Conservation (phyloP, 2,329 filamentous ascomycete species). For the Colletotrichum liaoningense region DNA sequence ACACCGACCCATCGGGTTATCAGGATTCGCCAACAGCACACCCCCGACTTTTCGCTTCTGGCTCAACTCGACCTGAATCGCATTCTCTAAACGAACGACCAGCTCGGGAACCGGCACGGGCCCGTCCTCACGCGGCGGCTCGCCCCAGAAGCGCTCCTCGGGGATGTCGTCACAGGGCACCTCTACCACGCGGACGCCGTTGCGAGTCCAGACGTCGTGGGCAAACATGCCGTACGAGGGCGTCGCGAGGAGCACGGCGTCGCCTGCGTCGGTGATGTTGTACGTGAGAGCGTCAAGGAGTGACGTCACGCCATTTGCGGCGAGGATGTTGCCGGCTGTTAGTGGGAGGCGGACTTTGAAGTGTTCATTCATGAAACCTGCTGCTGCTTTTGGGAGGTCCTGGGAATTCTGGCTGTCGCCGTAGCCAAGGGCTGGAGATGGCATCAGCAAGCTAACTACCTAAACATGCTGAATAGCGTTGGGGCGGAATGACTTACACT, state of each 20-base stretch:
- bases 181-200: constrained; percentile 6
- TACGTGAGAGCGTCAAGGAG: constrained; percentile 3
- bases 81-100: background rate
- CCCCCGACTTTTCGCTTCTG: background rate
- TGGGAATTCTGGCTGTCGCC: background rate
- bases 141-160: constrained; percentile 15
- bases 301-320: background rate
- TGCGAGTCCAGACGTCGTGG: constrained; percentile 3
- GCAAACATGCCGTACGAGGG: constrained; percentile 6
- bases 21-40: constrained; percentile 12
- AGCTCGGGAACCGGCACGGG: background rate
- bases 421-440: background rate
- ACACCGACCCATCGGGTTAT: constrained; percentile 14
- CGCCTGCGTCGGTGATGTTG: constrained; percentile 8
- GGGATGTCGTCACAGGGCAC: constrained; percentile 28
- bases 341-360: constrained; percentile 16
- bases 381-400: background rate
- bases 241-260: constrained; percentile 12
- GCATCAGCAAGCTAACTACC: background rate
- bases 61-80: constrained; percentile 2
- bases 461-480: no score
- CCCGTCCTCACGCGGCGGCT: background rate
- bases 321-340: constrained; percentile 9
- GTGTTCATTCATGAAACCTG: constrained; percentile 22
- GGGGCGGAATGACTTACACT: background rate